Conservation (phyloP, 306 rosid genomes). For the Rosa lucieae region DNA sequence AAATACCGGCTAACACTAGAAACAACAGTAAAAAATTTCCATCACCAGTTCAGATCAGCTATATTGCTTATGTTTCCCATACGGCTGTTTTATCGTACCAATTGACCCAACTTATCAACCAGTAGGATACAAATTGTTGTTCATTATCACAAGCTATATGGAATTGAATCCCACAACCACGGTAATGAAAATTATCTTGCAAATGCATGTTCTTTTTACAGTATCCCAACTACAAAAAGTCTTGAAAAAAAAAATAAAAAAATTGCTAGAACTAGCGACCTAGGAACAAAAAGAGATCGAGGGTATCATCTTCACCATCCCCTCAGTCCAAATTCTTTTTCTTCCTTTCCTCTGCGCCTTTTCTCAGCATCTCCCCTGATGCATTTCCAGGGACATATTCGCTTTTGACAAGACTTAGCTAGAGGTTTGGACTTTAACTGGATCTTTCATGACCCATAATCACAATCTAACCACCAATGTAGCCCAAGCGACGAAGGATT, state of each 20-base stretch:
- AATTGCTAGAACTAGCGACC: slow-evolving; percentile 4
- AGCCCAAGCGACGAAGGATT: slow-evolving; percentile 77
- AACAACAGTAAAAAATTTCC: no score
- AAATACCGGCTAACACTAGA: no score
- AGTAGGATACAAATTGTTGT: no score
- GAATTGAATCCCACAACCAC: neutral
- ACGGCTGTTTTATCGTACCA: no score
- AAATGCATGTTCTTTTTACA: slow-evolving; percentile 13
- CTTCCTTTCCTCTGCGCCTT: slow-evolving; percentile 18
- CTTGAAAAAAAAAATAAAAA: slow-evolving; percentile 21
- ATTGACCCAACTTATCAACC: no score
- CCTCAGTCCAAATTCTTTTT: neutral
- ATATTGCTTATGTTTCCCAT: no score
- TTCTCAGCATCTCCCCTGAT: slow-evolving; percentile 3
- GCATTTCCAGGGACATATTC: slow-evolving; percentile 5
- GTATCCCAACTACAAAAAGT: neutral
- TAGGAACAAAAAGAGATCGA: neutral
- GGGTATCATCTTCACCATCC: neutral
- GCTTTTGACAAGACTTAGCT: slow-evolving; percentile 16
- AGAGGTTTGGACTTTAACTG: slow-evolving; percentile 17
- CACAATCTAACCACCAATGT: slow-evolving; percentile 69
- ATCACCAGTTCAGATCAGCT: no score
- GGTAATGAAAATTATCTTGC: neutral
- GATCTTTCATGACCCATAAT: slow-evolving; percentile 7
- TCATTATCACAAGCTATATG: neutral